Percentiles rank a stretch among this genome's conserved stretches.
phyloP scores from a whole-genome alignment of 2,329 filamentous ascomycete species.

The Gnomoniopsis smithogilvyi region DNA sequence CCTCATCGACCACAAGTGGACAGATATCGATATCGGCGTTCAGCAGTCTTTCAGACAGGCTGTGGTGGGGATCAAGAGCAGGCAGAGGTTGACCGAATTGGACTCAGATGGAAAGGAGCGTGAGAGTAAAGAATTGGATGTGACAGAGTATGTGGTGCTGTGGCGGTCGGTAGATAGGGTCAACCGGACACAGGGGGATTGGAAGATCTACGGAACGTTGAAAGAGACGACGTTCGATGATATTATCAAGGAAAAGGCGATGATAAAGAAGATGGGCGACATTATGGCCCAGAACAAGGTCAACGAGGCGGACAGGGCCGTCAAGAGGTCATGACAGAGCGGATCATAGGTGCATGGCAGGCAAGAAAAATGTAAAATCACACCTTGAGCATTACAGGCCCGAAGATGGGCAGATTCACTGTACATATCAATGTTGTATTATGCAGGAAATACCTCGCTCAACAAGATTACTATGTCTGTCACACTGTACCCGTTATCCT shows the following conservation, averaged over 20 bases:
- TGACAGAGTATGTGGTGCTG: conserved; percentile 64
- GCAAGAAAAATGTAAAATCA: too few relatives aligned
- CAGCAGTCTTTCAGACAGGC: conserved; percentile 51
- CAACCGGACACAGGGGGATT: conserved; percentile 48
- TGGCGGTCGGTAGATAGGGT: conserved; percentile 43
- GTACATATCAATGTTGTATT: neutral
- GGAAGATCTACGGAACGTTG: conserved; percentile 65
- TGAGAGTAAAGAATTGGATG: conserved; percentile 48
- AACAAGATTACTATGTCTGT: neutral
- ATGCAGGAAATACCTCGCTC: conserved; percentile 5
- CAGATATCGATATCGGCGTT: conserved; percentile 6
- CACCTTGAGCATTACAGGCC: neutral
- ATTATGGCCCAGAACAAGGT: conserved; percentile 28
- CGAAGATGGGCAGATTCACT: neutral
- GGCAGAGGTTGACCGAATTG: conserved; percentile 49
- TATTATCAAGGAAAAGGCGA: conserved; percentile 34
- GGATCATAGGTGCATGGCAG: conserved; percentile 11
- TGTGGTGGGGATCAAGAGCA: conserved; percentile 57
- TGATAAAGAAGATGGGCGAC: conserved; percentile 25
- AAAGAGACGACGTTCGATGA: conserved; percentile 48
- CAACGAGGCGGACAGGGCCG: conserved; percentile 21
- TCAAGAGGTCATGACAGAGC: neutral
- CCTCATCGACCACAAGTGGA: conserved; percentile 50
- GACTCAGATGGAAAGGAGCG: conserved; percentile 32
- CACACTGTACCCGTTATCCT: too few relatives aligned